phyloP scores from a whole-genome alignment of 148 eudicot species.

The Vaccinium darrowii region DNA sequence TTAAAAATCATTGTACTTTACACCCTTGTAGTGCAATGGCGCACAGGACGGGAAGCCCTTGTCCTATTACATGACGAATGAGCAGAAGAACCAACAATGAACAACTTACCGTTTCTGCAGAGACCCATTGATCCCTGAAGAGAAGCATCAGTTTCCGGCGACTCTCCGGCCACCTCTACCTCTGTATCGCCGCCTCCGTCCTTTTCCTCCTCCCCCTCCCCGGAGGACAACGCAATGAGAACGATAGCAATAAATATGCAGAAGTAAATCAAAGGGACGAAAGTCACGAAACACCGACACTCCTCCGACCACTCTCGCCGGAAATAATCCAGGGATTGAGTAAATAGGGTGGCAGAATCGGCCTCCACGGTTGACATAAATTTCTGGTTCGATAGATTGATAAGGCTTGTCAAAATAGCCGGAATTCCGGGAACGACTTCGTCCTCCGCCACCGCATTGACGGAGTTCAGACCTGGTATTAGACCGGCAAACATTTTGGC shows the following conservation, averaged over 20 bases:
- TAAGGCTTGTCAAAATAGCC: background rate
- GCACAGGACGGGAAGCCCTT: too few relatives aligned
- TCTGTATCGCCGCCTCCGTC: background rate
- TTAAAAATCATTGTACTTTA: too few relatives aligned
- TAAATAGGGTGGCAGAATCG: background rate
- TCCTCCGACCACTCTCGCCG: background rate
- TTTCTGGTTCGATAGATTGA: background rate
- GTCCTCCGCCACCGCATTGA: background rate
- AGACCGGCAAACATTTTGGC: slow-evolving; percentile 11
- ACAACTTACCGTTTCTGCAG: background rate
- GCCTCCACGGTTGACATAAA: background rate
- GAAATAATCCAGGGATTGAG: background rate
- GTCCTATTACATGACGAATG: too few relatives aligned
- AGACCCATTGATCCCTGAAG: background rate
- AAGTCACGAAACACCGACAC: background rate
- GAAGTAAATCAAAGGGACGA: background rate
- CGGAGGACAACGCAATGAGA: background rate
- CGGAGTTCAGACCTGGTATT: slow-evolving; percentile 17
- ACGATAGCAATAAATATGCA: background rate
- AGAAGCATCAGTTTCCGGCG: background rate
- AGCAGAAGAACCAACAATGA: too few relatives aligned
- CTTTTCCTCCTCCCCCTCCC: too few relatives aligned
- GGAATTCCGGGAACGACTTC: background rate
- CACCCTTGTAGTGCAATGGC: too few relatives aligned
- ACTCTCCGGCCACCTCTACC: background rate